These are phyloP conservation scores for Leishmania guyanensis DNA, from an alignment of 208 protist genomes.

Conservation along the genomic window DNA sequence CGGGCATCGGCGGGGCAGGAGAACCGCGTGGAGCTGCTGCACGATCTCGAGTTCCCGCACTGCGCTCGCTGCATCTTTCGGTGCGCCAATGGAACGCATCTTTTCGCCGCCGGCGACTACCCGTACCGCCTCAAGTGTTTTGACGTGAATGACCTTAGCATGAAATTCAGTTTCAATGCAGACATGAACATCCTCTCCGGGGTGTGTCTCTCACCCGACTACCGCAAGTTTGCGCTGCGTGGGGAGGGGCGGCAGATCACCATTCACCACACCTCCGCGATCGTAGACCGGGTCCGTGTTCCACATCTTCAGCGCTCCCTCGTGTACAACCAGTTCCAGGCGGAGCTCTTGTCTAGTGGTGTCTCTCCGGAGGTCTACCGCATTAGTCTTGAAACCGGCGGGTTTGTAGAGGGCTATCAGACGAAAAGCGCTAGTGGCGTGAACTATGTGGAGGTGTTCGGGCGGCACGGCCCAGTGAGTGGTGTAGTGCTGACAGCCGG, in stretches of 20 bases:
- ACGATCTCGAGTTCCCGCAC: conserved; percentile 90
- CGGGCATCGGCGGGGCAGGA: conserved; percentile 47
- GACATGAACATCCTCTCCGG: conserved; percentile 87
- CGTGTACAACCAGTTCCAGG: conserved; percentile 67
- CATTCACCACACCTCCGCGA: conserved; percentile 80
- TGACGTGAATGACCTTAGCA: conserved; percentile 89
- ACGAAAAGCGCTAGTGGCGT: conserved; percentile 56
- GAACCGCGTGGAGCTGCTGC: conserved; percentile 84
- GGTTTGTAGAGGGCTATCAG: conserved; percentile 84
- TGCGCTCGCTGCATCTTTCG: conserved; percentile 80
- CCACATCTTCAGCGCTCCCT: conserved; percentile 86
- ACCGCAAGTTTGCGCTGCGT: conserved; percentile 88
- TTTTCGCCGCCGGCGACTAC: conserved; percentile 90
- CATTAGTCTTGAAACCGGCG: conserved; percentile 82
- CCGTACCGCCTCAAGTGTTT: conserved; percentile 89
- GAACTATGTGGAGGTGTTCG: conserved; percentile 76
- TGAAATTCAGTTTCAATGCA: conserved; percentile 92
- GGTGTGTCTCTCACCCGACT: conserved; percentile 86
- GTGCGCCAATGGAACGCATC: conserved; percentile 78
- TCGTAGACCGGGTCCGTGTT: conserved; percentile 80
- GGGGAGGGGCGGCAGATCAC: conserved; percentile 82
- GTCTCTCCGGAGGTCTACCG: conserved; percentile 78
- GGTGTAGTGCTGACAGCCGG: conserved; percentile 73
- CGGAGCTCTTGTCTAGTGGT: conserved; percentile 81
- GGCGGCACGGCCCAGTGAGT: conserved; percentile 50